Conservation (phyloP, 1,284 basidiomycete genomes). For the Acaromyces ingoldii region DNA sequence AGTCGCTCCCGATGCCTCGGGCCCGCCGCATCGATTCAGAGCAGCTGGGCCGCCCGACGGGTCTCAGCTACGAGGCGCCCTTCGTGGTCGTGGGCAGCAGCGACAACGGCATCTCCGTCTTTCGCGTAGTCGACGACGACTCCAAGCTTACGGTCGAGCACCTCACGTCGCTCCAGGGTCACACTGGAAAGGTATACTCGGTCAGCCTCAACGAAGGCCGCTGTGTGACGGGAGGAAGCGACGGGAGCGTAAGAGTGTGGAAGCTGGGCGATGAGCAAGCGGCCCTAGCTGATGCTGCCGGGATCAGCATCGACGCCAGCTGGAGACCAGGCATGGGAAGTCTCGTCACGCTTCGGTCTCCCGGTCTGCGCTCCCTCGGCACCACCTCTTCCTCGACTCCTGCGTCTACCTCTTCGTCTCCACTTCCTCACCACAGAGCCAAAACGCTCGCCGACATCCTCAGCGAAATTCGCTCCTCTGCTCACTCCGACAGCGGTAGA, state of each 20-base stretch:
- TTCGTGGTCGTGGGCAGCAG: constrained; percentile 1
- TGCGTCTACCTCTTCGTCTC: too few relatives aligned
- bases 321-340: not conserved
- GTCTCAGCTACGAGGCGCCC: not conserved
- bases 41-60: constrained; percentile 2
- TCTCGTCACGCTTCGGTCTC: not conserved
- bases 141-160: not conserved
- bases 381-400: too few relatives aligned
- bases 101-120: constrained; percentile 1
- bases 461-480: not conserved
- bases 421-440: too few relatives aligned
- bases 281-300: not conserved
- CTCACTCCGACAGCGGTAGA: not conserved
- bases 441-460: constrained; percentile 1
- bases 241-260: constrained; percentile 3
- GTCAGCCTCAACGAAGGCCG: constrained; percentile 5
- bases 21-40: not conserved
- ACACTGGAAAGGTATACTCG: constrained; percentile 3
- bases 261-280: not conserved
- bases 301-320: not conserved
- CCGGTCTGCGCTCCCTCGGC: too few relatives aligned
- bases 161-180: not conserved
- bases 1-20: too few relatives aligned
- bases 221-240: constrained; percentile 3
- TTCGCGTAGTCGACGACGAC: not conserved